Evolutionary conservation across 2,329 filamentous ascomycete genomes (phyloP).

Genomic region (Bipolaris victoriae): DNA sequence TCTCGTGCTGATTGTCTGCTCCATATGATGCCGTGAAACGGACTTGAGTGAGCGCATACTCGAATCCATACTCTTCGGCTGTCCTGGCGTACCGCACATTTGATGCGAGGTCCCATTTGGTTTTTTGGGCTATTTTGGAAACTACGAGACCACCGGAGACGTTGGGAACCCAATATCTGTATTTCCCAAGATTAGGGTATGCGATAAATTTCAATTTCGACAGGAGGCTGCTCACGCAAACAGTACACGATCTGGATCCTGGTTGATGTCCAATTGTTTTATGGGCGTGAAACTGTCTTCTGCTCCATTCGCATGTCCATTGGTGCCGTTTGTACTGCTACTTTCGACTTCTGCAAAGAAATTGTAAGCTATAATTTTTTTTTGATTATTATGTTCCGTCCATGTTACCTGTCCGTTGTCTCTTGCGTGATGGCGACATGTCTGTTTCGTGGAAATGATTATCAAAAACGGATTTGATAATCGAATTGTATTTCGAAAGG

Average conservation of each 20-base stretch:
- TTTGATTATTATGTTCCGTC: neutral
- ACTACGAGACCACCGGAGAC: constrained; percentile 61
- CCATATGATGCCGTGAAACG: constrained; percentile 61
- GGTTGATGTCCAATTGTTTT: constrained; percentile 46
- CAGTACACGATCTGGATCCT: constrained; percentile 53
- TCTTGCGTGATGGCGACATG: constrained; percentile 9
- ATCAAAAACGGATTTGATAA: neutral
- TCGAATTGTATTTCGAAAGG: neutral
- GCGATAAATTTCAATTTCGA: neutral
- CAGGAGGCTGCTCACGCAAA: constrained; percentile 46
- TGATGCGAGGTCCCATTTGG: constrained; percentile 57
- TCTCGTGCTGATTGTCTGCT: constrained; percentile 58
- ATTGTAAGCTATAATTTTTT: neutral
- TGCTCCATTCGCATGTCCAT: neutral
- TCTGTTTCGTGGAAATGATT: neutral
- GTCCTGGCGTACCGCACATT: constrained; percentile 59
- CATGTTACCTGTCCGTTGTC: constrained; percentile 7
- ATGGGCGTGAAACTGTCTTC: constrained; percentile 30
- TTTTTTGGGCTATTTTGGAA: constrained; percentile 59
- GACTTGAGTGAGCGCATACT: constrained; percentile 60
- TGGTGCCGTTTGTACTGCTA: neutral
- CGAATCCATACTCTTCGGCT: constrained; percentile 58
- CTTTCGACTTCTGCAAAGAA: neutral
- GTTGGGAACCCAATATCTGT: constrained; percentile 61
- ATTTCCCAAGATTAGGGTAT: neutral